Evolutionary conservation across 2,329 filamentous ascomycete genomes (phyloP), one percentile per base, ranked within the genome.

Genomic region (Penicillium hesseltinei): DNA sequence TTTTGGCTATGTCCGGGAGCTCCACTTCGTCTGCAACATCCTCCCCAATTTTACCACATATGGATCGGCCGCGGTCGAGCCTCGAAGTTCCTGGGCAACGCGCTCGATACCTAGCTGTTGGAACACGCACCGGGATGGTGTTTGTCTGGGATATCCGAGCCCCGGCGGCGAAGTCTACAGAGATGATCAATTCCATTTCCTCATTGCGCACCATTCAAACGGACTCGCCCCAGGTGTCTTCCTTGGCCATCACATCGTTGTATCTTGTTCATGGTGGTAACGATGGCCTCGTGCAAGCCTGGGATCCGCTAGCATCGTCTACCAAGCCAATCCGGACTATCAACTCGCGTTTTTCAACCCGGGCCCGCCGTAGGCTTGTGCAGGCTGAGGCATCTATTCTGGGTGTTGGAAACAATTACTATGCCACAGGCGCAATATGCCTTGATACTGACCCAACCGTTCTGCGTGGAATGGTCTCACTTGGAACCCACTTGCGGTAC

Each of bases 231-330:
- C 84, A 91, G 69, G 87, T 97, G 19, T 90, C 92, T 0, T 91
- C 87, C 59, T 75, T 99, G 17, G 94, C 89, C 6, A 73, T 96
- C 46, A 91, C 92, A 1, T 89, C 91, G 2, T 79, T 99, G 17
- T 95, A 96, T 70, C 77, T 99, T 17, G 89, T 97, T 7, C 91
- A 96, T 71, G 94, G 94, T 49, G 94, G 94, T 27, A 96, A 90
- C 64, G 94, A 99, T 75, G 93, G 94, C 0, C 83, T 97, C 3
- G 93, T 96, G 5, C 94, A 97, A 73, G 90, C 92, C 6, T 99
- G 94, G 94, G 94, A 99, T 77, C 90, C 90, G n/a, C 79, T 99
- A 46, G 91, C 88, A 1, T 97, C 93, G 2, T 89, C 83, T 0
- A 75, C 82, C 19, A 86, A 88, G 21, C 91, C 94, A 0, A 83